Evolutionary conservation across 805 yeast genomes (phyloP).

Genomic region (Yarrowia hollandica): DNA sequence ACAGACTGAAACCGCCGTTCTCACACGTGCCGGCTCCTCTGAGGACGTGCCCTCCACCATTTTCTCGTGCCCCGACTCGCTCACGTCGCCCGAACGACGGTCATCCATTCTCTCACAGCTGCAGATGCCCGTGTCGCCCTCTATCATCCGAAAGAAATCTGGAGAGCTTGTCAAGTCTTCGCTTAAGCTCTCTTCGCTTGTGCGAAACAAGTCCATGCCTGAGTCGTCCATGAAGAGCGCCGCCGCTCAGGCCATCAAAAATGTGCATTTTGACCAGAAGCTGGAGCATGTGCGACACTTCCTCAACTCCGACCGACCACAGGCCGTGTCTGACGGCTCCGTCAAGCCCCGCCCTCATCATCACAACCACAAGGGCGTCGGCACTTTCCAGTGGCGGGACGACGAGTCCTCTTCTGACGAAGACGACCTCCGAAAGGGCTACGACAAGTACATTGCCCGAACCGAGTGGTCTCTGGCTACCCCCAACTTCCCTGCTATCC

Average conservation of each 20-base stretch:
- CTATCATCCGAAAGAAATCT: conserved; percentile 73
- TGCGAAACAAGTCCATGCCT: conserved; percentile 42
- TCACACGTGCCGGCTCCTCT: conserved; percentile 15
- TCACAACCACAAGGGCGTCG: conserved; percentile 40
- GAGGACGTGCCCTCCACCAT: conserved; percentile 26
- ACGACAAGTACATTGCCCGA: conserved; percentile 33
- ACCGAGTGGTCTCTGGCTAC: conserved; percentile 39
- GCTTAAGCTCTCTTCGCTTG: conserved; percentile 50
- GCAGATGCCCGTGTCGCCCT: conserved; percentile 34
- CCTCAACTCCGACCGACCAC: conserved; percentile 70
- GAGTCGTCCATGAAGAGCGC: conserved; percentile 35
- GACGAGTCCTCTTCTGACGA: conserved; percentile 38
- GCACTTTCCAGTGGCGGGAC: conserved; percentile 36
- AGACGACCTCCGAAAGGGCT: conserved; percentile 34
- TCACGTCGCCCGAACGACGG: conserved; percentile 26
- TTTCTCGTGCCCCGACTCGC: conserved; percentile 5
- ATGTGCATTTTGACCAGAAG: conserved; percentile 76
- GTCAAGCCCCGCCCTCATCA: conserved; percentile 50
- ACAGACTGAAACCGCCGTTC: neutral
- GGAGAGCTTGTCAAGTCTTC: conserved; percentile 85
- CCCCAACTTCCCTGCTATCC: conserved; percentile 40
- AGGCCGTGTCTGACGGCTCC: conserved; percentile 66
- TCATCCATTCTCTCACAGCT: conserved; percentile 22
- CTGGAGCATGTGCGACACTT: conserved; percentile 66
- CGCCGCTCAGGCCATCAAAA: conserved; percentile 53